phyloP scores from a whole-genome alignment of 768 basidiomycete genomes.

The Agrocybe pediades region DNA sequence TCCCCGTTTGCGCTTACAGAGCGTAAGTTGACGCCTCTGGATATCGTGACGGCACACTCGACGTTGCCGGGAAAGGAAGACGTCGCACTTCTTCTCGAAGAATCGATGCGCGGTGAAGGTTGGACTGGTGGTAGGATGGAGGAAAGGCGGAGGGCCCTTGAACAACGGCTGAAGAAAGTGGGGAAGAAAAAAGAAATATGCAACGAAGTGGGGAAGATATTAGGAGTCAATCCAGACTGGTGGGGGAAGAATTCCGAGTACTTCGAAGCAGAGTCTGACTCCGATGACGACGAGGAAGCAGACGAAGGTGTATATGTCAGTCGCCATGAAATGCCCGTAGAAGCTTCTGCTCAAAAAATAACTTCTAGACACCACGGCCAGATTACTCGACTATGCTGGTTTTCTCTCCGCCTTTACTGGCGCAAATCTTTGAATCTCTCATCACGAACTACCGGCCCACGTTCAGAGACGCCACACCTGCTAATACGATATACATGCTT shows the following conservation, averaged over 20 bases:
- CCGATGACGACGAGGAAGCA: constrained; percentile 47
- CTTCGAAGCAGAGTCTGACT: constrained; percentile 43
- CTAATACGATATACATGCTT: constrained; percentile 88
- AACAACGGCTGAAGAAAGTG: constrained; percentile 56
- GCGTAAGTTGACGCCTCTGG: constrained; percentile 82
- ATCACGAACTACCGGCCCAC: constrained; percentile 75
- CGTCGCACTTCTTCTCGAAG: constrained; percentile 83
- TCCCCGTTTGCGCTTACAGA: constrained; percentile 78
- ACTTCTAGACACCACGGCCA: constrained; percentile 62
- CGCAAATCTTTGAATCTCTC: constrained; percentile 78
- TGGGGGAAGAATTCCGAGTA: constrained; percentile 58
- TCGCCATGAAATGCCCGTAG: constrained; percentile 18
- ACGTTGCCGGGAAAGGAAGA: constrained; percentile 81
- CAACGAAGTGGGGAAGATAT: constrained; percentile 55
- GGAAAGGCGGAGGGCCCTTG: constrained; percentile 58
- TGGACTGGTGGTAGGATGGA: constrained; percentile 82
- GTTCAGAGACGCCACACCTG: constrained; percentile 80
- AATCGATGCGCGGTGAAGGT: constrained; percentile 84
- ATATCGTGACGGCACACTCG: constrained; percentile 86
- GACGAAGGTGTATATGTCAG: constrained; percentile 52
- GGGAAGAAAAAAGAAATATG: constrained; percentile 56
- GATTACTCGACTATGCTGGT: constrained; percentile 92
- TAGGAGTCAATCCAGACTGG: constrained; percentile 63
- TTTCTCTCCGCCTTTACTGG: constrained; percentile 80
- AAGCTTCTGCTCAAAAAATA: constrained; percentile 16